Evolutionary conservation across 2,329 filamentous ascomycete genomes (phyloP).

Genomic region (Mycosphaerella sp.): DNA sequence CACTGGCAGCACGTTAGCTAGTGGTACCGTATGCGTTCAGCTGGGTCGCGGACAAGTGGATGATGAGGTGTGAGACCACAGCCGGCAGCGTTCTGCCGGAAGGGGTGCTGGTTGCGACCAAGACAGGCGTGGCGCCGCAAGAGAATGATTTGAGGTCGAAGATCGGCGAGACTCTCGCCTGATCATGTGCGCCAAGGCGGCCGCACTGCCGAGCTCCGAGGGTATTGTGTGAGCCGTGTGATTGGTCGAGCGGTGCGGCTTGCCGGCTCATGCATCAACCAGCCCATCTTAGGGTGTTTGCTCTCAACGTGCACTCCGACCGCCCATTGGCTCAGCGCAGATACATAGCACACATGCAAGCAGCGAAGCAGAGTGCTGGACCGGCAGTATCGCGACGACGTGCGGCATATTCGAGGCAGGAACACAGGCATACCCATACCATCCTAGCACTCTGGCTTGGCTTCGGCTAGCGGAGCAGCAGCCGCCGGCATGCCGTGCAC

Average conservation of each 20-base stretch:
- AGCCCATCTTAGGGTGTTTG: too few relatives aligned
- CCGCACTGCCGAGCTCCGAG: neutral
- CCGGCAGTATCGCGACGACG: too few relatives aligned
- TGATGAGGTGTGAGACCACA: neutral
- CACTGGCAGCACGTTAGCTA: neutral
- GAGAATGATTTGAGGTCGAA: neutral
- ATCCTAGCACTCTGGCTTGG: too few relatives aligned
- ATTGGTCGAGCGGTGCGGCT: neutral
- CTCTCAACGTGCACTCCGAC: too few relatives aligned
- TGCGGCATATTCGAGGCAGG: neutral
- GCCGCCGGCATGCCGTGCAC: constrained; percentile 1
- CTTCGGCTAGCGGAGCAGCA: too few relatives aligned
- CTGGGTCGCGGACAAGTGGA: neutral
- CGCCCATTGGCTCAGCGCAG: too few relatives aligned
- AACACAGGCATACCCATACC: too few relatives aligned
- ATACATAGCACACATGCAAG: too few relatives aligned
- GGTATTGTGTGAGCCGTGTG: neutral
- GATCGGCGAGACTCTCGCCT: neutral
- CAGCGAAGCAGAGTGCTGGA: too few relatives aligned
- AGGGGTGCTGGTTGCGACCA: neutral
- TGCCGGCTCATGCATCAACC: neutral
- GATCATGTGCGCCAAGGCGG: neutral
- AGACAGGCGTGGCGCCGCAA: neutral
- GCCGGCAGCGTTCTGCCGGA: neutral
- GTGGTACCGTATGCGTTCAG: neutral